Percentiles rank a stretch among this genome's conserved stretches.
Evolutionary conservation across 2,329 filamentous ascomycete genomes (phyloP).

Genomic region (Trichoderma asperellum): DNA sequence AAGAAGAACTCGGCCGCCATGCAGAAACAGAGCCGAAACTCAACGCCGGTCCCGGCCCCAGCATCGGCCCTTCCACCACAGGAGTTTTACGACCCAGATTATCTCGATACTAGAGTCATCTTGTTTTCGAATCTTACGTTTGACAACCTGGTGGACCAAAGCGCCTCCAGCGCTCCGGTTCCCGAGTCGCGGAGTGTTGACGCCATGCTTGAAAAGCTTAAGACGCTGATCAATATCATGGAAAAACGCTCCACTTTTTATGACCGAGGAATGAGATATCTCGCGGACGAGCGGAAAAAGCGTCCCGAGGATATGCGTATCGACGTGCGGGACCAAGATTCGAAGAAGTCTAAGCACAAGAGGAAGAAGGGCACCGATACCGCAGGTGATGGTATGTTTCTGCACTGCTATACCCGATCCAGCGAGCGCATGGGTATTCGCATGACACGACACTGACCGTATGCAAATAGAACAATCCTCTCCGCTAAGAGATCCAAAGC

Average conservation of each 20-base stretch:
- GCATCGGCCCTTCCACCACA: conserved; percentile 59
- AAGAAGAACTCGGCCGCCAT: conserved; percentile 66
- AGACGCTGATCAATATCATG: conserved; percentile 67
- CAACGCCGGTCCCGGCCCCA: conserved; percentile 61
- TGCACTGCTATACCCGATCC: not conserved
- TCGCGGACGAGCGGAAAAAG: conserved; percentile 68
- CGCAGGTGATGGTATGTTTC: conserved; percentile 50
- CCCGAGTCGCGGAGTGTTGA: conserved; percentile 68
- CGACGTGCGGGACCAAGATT: conserved; percentile 51
- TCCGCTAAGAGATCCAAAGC: conserved; percentile 57
- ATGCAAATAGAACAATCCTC: conserved; percentile 55
- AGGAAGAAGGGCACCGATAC: conserved; percentile 74
- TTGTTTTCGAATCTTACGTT: conserved; percentile 63
- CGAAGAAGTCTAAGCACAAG: conserved; percentile 70
- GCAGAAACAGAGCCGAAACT: conserved; percentile 75
- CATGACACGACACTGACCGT: not conserved
- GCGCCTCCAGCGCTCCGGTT: conserved; percentile 59
- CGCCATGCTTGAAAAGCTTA: conserved; percentile 65
- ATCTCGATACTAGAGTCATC: conserved; percentile 66
- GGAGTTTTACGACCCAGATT: conserved; percentile 63
- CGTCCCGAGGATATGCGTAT: conserved; percentile 58
- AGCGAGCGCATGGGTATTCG: not conserved
- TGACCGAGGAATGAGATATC: conserved; percentile 73
- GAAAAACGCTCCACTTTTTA: conserved; percentile 69
- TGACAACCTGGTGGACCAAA: conserved; percentile 71